Percentiles rank a stretch among this genome's conserved stretches.
phyloP scores from a whole-genome alignment of 2,329 filamentous ascomycete genomes.

The Alternaria ventricosa region DNA sequence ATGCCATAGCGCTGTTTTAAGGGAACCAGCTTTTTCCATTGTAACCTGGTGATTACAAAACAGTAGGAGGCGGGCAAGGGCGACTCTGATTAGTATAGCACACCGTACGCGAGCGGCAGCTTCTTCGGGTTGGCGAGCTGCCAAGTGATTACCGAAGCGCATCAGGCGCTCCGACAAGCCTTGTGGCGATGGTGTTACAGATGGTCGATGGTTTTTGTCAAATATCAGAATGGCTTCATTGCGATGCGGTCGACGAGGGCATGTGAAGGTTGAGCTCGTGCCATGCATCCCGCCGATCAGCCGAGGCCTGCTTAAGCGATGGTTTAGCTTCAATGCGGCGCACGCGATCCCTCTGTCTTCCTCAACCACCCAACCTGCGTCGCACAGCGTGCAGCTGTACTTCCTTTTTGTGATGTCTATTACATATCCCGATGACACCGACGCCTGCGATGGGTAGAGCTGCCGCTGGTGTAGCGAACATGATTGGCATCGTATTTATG shows the following conservation, averaged over 20 bases:
- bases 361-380: not conserved
- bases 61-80: constrained; percentile 18
- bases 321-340: not conserved
- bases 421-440: not conserved
- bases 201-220: not conserved
- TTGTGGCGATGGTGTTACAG: not conserved
- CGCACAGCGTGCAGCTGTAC: not conserved
- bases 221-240: not conserved
- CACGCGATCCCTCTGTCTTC: not conserved
- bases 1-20: constrained; percentile 7
- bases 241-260: not conserved
- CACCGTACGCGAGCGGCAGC: constrained; percentile 2
- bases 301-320: not conserved
- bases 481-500: not conserved
- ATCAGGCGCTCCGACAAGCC: not conserved
- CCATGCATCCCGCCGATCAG: not conserved
- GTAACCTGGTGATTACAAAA: constrained; percentile 38
- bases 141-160: not conserved
- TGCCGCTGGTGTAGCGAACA: not conserved
- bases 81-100: constrained; percentile 23
- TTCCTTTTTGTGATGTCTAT: not conserved
- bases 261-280: not conserved
- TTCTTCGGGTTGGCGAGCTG: not conserved
- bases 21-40: not conserved
- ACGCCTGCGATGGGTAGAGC: not conserved